These are phyloP conservation scores for Penicillium sp. DNA, from an alignment of 2,329 filamentous ascomycete genomes.

Conservation along the genomic window DNA sequence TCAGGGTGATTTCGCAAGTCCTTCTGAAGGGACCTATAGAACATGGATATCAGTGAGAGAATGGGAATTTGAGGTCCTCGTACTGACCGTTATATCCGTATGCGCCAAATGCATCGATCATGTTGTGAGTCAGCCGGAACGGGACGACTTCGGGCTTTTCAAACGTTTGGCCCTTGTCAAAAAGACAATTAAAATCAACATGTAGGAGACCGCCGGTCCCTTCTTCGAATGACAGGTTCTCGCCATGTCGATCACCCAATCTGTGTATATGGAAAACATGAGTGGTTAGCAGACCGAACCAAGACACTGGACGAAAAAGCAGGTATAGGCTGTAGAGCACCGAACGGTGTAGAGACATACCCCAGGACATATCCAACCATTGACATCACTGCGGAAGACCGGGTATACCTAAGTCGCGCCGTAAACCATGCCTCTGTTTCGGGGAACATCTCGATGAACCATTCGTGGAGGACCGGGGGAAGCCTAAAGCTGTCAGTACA, in stretches of 20 bases:
- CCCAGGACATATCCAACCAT: constrained; percentile 95
- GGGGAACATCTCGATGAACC: constrained; percentile 94
- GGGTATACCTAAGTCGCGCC: constrained; percentile 81
- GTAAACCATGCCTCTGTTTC: constrained; percentile 90
- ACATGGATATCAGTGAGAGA: constrained; percentile 5
- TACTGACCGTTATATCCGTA: constrained; percentile 73
- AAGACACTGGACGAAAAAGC: neutral
- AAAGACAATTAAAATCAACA: constrained; percentile 99
- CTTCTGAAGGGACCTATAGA: constrained; percentile 70
- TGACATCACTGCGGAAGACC: constrained; percentile 97
- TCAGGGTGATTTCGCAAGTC: constrained; percentile 82
- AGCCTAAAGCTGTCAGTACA: constrained; percentile 50
- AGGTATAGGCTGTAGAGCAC: neutral
- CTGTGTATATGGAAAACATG: constrained; percentile 32
- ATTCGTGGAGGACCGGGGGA: constrained; percentile 79
- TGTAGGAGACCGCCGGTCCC: constrained; percentile 91
- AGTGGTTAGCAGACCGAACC: neutral
- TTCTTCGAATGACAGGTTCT: constrained; percentile 94
- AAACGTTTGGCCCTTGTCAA: constrained; percentile 95
- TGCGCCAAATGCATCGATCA: constrained; percentile 95
- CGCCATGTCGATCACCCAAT: constrained; percentile 89
- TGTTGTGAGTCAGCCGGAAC: constrained; percentile 96
- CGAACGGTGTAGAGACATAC: constrained; percentile 23
- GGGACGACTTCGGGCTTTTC: constrained; percentile 91
- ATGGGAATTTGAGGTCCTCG: neutral